Evolutionary conservation across 768 basidiomycete species (phyloP).

Genomic region (Leucogyrophana mollusca): DNA sequence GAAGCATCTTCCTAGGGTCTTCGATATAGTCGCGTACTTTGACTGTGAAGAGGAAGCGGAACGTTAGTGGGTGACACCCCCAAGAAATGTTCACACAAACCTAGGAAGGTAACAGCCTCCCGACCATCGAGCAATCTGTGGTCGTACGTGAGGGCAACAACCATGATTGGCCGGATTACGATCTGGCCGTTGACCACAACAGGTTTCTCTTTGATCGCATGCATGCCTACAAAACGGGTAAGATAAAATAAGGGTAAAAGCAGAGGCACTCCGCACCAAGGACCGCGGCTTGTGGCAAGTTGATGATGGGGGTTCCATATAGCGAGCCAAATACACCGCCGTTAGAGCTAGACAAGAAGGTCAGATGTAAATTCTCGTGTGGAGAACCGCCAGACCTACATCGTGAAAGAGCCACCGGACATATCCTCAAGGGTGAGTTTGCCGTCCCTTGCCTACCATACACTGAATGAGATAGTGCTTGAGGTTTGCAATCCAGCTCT

Average conservation of each 20-base stretch:
- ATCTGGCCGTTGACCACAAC: constrained; percentile 94
- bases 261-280: constrained; percentile 52
- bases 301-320: constrained; percentile 99
- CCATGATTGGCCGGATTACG: constrained; percentile 96
- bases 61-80: constrained; percentile 4
- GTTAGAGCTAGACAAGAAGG: constrained; percentile 67
- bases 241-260: background rate
- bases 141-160: constrained; percentile 92
- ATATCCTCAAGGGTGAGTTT: constrained; percentile 98
- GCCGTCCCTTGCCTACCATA: constrained; percentile 72
- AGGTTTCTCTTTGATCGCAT: constrained; percentile 87
- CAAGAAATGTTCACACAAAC: constrained; percentile 43
- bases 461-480: constrained; percentile 5
- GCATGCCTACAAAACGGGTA: constrained; percentile 63
- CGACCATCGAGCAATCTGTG: constrained; percentile 94
- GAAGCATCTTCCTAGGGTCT: constrained; percentile 90
- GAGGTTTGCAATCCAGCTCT: constrained; percentile 9
- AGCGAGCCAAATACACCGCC: constrained; percentile 98
- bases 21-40: constrained; percentile 93
- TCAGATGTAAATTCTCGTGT: too few species aligned
- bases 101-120: constrained; percentile 97
- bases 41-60: constrained; percentile 42
- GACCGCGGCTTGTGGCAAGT: constrained; percentile 92
- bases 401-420: constrained; percentile 98
- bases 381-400: constrained; percentile 52